phyloP scores from a whole-genome alignment of 768 basidiomycete species.

The Tylopilus rubrobrunneus region DNA sequence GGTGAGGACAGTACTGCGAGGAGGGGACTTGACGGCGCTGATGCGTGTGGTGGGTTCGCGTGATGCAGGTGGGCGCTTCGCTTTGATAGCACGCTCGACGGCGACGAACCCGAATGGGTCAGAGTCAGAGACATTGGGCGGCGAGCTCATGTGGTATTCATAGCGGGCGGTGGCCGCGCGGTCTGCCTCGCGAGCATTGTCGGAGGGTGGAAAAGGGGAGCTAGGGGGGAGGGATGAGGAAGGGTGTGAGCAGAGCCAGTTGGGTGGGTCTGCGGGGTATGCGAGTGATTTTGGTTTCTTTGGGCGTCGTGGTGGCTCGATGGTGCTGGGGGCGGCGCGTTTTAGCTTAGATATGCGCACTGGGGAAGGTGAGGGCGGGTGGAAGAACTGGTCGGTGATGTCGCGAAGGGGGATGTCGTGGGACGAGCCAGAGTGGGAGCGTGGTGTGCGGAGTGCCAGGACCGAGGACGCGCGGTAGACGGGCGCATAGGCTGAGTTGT shows the following conservation, averaged over 20 bases:
- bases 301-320: conserved; percentile 29
- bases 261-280: conserved; percentile 30
- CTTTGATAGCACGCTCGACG: conserved; percentile 48
- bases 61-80: conserved; percentile 29
- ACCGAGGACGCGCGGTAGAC: conserved; percentile 8
- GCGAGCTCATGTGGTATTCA: conserved; percentile 21
- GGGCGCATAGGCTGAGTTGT: neutral
- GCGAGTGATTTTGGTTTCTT: conserved; percentile 31
- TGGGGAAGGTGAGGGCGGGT: conserved; percentile 31
- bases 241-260: conserved; percentile 25
- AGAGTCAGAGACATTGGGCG: conserved; percentile 31
- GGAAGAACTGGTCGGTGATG: conserved; percentile 34
- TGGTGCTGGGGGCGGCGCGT: conserved; percentile 3
- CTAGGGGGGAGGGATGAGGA: conserved; percentile 34
- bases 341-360: conserved; percentile 23
- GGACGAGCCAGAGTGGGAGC: conserved; percentile 17
- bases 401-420: conserved; percentile 27
- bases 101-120: conserved; percentile 60
- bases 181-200: neutral
- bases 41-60: conserved; percentile 6
- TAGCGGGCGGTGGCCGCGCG: conserved; percentile 7
- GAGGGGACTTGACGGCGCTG: conserved; percentile 17
- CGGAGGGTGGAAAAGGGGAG: conserved; percentile 27
- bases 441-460: conserved; percentile 21
- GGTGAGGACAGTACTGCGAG: conserved; percentile 16